phyloP scores from a whole-genome alignment of 306 rosid species.

The Gynostemma pentaphyllum region DNA sequence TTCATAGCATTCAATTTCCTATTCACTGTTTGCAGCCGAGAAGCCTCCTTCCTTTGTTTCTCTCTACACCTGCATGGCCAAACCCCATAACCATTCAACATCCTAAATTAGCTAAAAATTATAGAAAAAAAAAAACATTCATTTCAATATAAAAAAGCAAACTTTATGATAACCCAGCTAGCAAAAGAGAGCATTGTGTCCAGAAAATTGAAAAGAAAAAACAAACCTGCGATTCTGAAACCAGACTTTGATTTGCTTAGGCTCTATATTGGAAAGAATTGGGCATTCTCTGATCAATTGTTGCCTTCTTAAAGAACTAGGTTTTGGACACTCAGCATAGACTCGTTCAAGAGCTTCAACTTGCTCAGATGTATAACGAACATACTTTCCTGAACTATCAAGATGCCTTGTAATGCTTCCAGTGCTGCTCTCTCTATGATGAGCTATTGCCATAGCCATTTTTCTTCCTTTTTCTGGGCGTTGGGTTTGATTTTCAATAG shows the following conservation, averaged over 20 bases:
- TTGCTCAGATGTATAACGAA: slow-evolving; percentile 85
- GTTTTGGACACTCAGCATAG: slow-evolving; percentile 90
- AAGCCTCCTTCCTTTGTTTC: slow-evolving; percentile 94
- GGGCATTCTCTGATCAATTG: slow-evolving; percentile 91
- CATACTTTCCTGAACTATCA: slow-evolving; percentile 74
- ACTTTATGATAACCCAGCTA: not conserved
- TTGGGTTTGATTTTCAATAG: too few species aligned
- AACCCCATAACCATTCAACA: slow-evolving; percentile 11
- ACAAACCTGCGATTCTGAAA: slow-evolving; percentile 98
- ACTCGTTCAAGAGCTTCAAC: slow-evolving; percentile 92
- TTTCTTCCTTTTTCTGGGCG: too few species aligned
- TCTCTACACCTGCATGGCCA: slow-evolving; percentile 69
- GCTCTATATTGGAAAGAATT: slow-evolving; percentile 82
- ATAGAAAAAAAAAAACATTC: not conserved
- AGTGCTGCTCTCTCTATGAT: slow-evolving; percentile 73
- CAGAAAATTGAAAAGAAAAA: too few species aligned
- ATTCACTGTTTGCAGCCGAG: slow-evolving; percentile 87
- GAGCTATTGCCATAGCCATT: slow-evolving; percentile 91
- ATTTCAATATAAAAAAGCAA: not conserved
- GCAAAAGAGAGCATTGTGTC: not conserved
- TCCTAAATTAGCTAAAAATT: not conserved
- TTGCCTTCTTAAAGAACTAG: slow-evolving; percentile 85
- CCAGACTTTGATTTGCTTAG: slow-evolving; percentile 99
- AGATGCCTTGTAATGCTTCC: slow-evolving; percentile 79
- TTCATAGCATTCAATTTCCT: slow-evolving; percentile 85